These are phyloP conservation scores for Anthracocystis walkeri DNA, from an alignment of 1,284 basidiomycete species.

Conservation along the genomic window DNA sequence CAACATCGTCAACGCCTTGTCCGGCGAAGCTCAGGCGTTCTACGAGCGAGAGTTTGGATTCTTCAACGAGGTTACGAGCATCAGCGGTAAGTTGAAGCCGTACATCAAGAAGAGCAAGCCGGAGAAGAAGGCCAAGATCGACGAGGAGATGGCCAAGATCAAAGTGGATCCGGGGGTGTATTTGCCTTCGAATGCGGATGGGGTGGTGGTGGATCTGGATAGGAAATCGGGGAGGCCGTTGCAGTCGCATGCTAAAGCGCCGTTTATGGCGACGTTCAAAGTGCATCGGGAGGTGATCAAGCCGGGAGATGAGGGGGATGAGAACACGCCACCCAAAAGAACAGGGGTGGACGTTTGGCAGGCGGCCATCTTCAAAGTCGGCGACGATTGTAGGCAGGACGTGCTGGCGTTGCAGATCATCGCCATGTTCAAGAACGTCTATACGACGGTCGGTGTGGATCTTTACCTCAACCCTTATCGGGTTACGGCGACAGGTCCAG, in stretches of 20 bases:
- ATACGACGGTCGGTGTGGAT: slow-evolving; percentile 84
- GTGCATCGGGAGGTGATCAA: slow-evolving; percentile 74
- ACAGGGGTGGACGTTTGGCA: slow-evolving; percentile 82
- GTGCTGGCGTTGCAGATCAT: slow-evolving; percentile 96
- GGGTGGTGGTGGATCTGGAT: slow-evolving; percentile 93
- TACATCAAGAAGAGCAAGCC: slow-evolving; percentile 94
- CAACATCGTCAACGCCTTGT: slow-evolving; percentile 84
- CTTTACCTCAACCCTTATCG: slow-evolving; percentile 96
- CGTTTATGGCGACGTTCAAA: slow-evolving; percentile 99
- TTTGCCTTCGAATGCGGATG: slow-evolving; percentile 96
- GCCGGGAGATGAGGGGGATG: slow-evolving; percentile 57
- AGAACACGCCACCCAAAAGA: slow-evolving; percentile 41
- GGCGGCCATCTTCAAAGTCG: slow-evolving; percentile 99
- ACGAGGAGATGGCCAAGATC: slow-evolving; percentile 99
- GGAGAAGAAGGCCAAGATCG: slow-evolving; percentile 99
- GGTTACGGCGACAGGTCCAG: slow-evolving; percentile 95
- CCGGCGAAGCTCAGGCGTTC: slow-evolving; percentile 89
- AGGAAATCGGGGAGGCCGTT: slow-evolving; percentile 94
- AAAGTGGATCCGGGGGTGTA: slow-evolving; percentile 93
- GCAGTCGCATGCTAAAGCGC: slow-evolving; percentile 98
- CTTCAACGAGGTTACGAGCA: slow-evolving; percentile 95
- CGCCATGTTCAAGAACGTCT: slow-evolving; percentile 99
- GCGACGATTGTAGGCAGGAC: slow-evolving; percentile 98
- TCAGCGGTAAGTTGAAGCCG: slow-evolving; percentile 96
- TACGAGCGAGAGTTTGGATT: slow-evolving; percentile 96